phyloP scores from a whole-genome alignment of 305 asterid genomes.

The Solanum hybrid region DNA sequence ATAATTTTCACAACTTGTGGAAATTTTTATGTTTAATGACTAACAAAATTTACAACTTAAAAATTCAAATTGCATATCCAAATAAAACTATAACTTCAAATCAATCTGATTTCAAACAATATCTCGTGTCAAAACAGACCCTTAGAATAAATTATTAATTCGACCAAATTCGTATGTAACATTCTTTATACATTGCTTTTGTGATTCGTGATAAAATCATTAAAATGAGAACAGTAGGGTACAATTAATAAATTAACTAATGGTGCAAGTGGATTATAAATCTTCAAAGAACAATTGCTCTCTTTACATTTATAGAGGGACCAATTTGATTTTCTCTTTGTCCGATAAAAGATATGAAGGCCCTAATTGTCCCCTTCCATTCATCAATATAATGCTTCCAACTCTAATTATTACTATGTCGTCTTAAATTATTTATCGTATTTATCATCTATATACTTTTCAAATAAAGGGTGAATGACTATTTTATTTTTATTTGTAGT shows the following conservation, averaged over 20 bases:
- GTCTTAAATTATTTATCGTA: not conserved
- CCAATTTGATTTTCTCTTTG: constrained; percentile 1
- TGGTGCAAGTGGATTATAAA: not conserved
- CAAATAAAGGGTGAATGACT: not conserved
- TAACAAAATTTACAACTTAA: not conserved
- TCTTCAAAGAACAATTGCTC: not conserved
- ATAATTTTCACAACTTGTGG: not conserved
- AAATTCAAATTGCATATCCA: not conserved
- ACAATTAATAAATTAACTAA: not conserved
- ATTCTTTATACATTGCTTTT: not conserved
- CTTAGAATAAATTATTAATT: not conserved
- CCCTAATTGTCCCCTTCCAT: not conserved
- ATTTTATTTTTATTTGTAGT: not conserved
- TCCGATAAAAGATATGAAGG: not conserved
- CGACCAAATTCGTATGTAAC: not conserved
- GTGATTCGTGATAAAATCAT: not conserved
- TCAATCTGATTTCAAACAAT: not conserved
- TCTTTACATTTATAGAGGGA: not conserved
- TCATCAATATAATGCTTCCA: not conserved
- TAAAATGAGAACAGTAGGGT: not conserved
- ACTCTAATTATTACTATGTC: not conserved
- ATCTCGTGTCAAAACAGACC: not conserved
- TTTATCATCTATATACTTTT: not conserved
- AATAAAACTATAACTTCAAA: not conserved
- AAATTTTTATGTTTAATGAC: not conserved